phyloP scores from a whole-genome alignment of 2,329 filamentous ascomycete species.

The Penicillium carneum region DNA sequence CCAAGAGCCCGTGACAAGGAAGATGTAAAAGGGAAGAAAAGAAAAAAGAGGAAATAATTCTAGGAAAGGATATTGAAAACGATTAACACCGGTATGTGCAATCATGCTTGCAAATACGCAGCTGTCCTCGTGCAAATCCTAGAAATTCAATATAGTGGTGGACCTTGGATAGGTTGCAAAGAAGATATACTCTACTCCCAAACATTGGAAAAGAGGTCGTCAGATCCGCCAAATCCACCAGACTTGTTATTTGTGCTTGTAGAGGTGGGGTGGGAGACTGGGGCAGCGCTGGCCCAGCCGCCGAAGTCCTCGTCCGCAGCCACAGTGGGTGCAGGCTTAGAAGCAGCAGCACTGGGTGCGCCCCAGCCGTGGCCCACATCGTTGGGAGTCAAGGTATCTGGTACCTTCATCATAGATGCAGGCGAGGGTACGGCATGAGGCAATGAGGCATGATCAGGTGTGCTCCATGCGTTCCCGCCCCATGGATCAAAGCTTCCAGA shows the following conservation, averaged over 20 bases:
- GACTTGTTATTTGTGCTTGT: slow-evolving; percentile 58
- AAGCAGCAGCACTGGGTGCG: slow-evolving; percentile 46
- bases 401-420: slow-evolving; percentile 51
- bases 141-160: not conserved
- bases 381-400: slow-evolving; percentile 60
- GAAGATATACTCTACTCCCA: slow-evolving; percentile 70
- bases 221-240: slow-evolving; percentile 68
- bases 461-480: slow-evolving; percentile 85
- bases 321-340: slow-evolving; percentile 66
- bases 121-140: slow-evolving; percentile 26
- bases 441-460: slow-evolving; percentile 64
- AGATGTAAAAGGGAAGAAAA: slow-evolving; percentile 4
- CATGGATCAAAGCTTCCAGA: slow-evolving; percentile 72
- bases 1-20: slow-evolving; percentile 4
- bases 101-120: slow-evolving; percentile 15
- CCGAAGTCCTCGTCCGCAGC: slow-evolving; percentile 94
- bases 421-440: slow-evolving; percentile 45
- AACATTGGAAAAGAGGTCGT: slow-evolving; percentile 94
- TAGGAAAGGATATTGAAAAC: slow-evolving; percentile 4
- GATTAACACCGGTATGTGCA: slow-evolving; percentile 27
- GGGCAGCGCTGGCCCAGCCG: slow-evolving; percentile 82
- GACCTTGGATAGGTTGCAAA: slow-evolving; percentile 33
- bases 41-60: not conserved
- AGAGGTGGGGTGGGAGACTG: slow-evolving; percentile 54
- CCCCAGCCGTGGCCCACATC: slow-evolving; percentile 74